phyloP scores from a whole-genome alignment of 2,329 filamentous ascomycete species.

The Fusarium sterilihyphosum region DNA sequence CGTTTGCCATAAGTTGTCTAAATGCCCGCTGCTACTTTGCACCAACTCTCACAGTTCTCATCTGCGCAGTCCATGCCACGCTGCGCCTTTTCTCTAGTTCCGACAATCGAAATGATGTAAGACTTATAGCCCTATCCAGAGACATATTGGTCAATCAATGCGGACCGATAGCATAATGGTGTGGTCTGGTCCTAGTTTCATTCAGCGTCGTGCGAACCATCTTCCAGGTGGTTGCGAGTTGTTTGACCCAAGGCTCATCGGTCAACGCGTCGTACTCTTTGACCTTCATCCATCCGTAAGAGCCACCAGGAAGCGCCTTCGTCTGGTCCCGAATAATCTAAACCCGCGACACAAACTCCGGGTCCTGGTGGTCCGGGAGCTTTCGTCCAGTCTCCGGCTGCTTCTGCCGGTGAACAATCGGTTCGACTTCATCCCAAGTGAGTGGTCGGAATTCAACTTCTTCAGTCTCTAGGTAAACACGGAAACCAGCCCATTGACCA shows the following conservation, averaged over 20 bases:
- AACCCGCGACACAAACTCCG: not conserved
- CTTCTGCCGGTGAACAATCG: not conserved
- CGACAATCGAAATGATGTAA: rapidly evolving
- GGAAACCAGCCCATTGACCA: not conserved
- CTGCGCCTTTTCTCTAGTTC: too few relatives aligned
- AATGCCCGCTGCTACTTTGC: rapidly evolving
- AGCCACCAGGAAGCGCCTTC: not conserved
- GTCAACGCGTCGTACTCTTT: not conserved
- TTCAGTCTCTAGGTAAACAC: rapidly evolving
- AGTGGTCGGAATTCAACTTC: not conserved
- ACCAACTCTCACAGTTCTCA: not conserved
- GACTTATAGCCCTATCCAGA: not conserved
- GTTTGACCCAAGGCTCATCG: not conserved
- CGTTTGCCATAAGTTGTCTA: rapidly evolving
- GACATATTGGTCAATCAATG: not conserved
- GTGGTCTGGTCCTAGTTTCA: rapidly evolving
- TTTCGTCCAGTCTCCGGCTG: not conserved
- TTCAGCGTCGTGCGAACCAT: not conserved
- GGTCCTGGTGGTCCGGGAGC: rapidly evolving
- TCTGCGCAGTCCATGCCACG: not conserved
- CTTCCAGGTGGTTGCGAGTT: not conserved
- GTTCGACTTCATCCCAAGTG: not conserved
- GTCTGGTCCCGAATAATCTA: not conserved
- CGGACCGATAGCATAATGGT: not conserved
- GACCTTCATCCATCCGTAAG: not conserved